A percentile compares a stretch with the other conserved stretches of the same genome.
Conservation (phyloP, 345 rosid species). For the Citrus sp. region DNA sequence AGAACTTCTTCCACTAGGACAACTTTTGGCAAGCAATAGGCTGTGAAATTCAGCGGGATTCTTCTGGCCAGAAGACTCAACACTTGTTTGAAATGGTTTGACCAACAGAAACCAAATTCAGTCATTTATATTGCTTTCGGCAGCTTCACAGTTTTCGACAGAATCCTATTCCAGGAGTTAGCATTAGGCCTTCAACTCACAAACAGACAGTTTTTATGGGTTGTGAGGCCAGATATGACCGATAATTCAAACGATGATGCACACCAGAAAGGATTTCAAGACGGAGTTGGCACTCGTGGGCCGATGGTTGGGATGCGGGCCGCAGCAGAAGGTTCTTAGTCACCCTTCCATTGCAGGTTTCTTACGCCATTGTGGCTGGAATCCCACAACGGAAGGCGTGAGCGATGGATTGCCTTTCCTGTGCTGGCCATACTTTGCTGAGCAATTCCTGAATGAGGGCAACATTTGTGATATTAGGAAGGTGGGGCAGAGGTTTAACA, state of each 20-base stretch:
- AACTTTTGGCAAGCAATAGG: constrained; percentile 10
- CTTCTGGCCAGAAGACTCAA: constrained; percentile 30
- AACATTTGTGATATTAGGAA: constrained; percentile 43
- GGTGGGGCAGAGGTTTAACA: constrained; percentile 37
- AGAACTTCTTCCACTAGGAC: constrained; percentile 21
- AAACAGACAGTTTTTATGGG: constrained; percentile 8
- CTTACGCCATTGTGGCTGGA: no score
- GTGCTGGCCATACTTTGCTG: no score
- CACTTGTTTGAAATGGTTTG: constrained; percentile 31
- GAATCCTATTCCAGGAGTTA: constrained; percentile 18
- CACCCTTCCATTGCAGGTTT: no score
- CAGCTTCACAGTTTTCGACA: constrained; percentile 6
- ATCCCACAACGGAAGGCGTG: no score
- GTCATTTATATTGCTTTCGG: constrained; percentile 40
- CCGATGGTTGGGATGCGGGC: constrained; percentile 36
- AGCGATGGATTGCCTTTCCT: no score
- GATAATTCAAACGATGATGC: neutral
- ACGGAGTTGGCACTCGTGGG: neutral
- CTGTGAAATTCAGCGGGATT: constrained; percentile 18
- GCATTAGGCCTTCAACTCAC: constrained; percentile 28
- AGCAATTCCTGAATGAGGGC: constrained; percentile 13
- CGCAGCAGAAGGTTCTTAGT: constrained; percentile 30
- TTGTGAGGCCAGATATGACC: constrained; percentile 2
- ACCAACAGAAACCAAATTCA: constrained; percentile 23
- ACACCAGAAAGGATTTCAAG: neutral